Evolutionary conservation across 2,329 filamentous ascomycete genomes (phyloP), one percentile per base, ranked within the genome.

Genomic region (Neofusicoccum kwambonambiense): DNA sequence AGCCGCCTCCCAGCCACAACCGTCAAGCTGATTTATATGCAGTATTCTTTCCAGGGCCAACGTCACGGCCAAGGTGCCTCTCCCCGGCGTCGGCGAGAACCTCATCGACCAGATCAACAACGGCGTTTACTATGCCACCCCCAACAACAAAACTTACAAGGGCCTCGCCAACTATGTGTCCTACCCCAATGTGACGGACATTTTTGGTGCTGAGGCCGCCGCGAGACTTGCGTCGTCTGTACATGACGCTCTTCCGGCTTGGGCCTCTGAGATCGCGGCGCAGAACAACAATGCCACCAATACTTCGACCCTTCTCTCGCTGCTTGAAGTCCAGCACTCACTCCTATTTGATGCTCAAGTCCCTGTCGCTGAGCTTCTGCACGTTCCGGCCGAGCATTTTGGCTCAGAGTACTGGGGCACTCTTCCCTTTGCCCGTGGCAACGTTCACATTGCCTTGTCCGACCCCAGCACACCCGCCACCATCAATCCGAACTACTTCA

Each of bases 401-500:
- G 57, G 49, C 13, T 41, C 57, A 13, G 49, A 62, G 34, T 57
- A 34, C 58, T 57, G 57, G 60, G 44, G 49, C 42, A 47, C 50
- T 4, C 42, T 65, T 4, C 61, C 60, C 13, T 64, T 52, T 22
- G 4, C 60, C 11, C 78, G 66, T 72, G 81, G 80, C 2, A 75
- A 66, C 15, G 69, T 79, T 0, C 80, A 82, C 64, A 77, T 82
- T 44, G 67, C 67, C 0, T 80, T 78, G 0, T 49, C 76, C 0
- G 71, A 80, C 51, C 72, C 76, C 0, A 69, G 68, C 0, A 71
- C 67, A 1, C 68, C 75, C 11, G 80, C 81, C 0, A 49, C 66
- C 1, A 80, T 83, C 62, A 79, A 84, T 67, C 76, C 78, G 0
- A 74, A 73, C 9, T 82, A 81, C 52, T 72, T 82, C 54, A 73